A percentile compares a stretch with the other conserved stretches of the same genome.
phyloP scores from a whole-genome alignment of 202 grass and related monocot genomes.

The Bolboschoenoplectus hybrid region DNA sequence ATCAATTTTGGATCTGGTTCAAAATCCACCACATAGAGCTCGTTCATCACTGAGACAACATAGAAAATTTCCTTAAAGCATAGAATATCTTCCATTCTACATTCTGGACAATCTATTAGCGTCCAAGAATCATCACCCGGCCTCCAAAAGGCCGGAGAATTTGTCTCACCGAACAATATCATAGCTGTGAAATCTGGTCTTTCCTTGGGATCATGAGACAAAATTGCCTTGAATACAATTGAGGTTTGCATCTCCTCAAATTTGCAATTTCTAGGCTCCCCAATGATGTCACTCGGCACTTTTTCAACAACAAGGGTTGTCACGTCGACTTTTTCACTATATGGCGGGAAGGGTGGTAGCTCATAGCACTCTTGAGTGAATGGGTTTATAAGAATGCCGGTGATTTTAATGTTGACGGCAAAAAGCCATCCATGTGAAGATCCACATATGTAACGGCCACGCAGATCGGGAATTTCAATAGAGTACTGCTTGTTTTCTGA shows the following conservation, averaged over 20 bases:
- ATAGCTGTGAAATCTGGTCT: conserved; percentile 16
- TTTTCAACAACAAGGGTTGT: background rate
- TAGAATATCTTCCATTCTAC: background rate
- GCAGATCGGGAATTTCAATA: conserved; percentile 10
- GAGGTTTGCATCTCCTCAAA: background rate
- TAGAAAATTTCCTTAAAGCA: conserved; percentile 14
- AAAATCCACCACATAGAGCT: background rate
- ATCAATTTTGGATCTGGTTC: conserved; percentile 7
- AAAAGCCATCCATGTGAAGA: conserved; percentile 29
- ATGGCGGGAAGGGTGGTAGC: conserved; percentile 9
- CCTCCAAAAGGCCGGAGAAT: conserved; percentile 18
- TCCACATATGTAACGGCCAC: background rate
- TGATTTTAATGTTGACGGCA: background rate
- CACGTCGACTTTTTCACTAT: background rate
- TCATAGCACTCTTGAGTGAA: conserved; percentile 1
- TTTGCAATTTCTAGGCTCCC: background rate
- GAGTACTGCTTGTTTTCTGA: conserved; percentile 26
- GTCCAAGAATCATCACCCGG: background rate
- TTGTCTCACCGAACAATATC: background rate
- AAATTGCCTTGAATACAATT: background rate
- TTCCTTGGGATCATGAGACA: conserved; percentile 19
- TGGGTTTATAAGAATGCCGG: background rate
- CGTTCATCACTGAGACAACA: background rate
- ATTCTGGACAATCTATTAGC: background rate
- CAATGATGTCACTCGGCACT: background rate